phyloP scores from a whole-genome alignment of 2,329 filamentous ascomycete species.

The Tothia fuscella region DNA sequence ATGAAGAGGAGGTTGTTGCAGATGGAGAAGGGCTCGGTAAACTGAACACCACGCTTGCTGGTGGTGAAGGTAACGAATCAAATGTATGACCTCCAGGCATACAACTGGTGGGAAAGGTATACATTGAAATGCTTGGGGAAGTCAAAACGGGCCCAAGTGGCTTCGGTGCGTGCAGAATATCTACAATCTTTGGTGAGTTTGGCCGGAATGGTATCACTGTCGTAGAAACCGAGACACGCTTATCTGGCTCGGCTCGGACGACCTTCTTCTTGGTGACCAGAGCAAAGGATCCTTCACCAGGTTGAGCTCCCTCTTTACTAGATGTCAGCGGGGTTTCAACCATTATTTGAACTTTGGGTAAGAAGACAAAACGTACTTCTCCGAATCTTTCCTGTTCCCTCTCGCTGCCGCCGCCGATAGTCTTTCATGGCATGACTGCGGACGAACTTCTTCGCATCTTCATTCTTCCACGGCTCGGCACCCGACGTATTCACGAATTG shows the following conservation, averaged over 20 bases:
- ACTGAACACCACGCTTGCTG: too few species aligned
- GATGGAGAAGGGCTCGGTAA: constrained; percentile 5
- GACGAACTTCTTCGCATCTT: constrained; percentile 8
- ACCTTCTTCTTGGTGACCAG: not conserved
- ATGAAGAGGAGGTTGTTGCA: not conserved
- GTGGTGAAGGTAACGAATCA: too few species aligned
- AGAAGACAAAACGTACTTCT: constrained; percentile 4
- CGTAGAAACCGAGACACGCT: too few species aligned
- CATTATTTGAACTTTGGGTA: not conserved
- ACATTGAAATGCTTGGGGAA: too few species aligned
- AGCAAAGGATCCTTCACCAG: not conserved
- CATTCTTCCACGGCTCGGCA: constrained; percentile 10
- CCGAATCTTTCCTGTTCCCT: constrained; percentile 6
- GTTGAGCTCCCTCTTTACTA: not conserved
- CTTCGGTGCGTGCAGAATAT: too few species aligned
- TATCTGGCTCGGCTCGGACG: not conserved
- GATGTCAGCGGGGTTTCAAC: not conserved
- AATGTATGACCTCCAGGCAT: too few species aligned
- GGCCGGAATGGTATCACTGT: too few species aligned
- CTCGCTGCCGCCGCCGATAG: constrained; percentile 6
- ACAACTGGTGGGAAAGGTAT: too few species aligned
- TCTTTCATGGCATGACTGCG: constrained; percentile 9
- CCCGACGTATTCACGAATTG: constrained; percentile 8
- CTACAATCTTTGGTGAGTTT: too few species aligned
- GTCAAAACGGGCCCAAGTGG: too few species aligned